phyloP scores from a whole-genome alignment of 192 early-diverging fungal species.

The Dispira parvispora region DNA sequence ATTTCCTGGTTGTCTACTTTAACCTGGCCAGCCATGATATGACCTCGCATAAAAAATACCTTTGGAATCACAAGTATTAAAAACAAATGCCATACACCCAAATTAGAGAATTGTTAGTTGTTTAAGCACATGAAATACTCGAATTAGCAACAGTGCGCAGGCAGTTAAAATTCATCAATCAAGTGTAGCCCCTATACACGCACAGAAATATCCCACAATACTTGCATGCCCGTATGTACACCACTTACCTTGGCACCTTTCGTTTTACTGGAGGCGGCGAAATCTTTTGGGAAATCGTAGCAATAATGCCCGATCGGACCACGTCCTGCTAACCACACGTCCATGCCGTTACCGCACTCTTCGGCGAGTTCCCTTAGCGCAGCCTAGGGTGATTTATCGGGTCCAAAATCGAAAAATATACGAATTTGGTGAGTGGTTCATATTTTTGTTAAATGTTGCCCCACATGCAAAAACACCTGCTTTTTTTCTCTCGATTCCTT shows the following conservation, averaged over 20 bases:
- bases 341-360: slow-evolving; percentile 49
- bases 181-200: slow-evolving; percentile 2
- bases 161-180: not conserved
- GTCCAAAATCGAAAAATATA: not conserved
- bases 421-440: not conserved
- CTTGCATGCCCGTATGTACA: not conserved
- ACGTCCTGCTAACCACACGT: slow-evolving; percentile 57
- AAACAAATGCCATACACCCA: not conserved
- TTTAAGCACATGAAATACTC: not conserved
- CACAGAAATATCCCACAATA: slow-evolving; percentile 19
- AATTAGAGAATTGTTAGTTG: not conserved
- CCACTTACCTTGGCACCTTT: slow-evolving; percentile 16
- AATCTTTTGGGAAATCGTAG: slow-evolving; percentile 20
- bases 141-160: not conserved
- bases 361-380: slow-evolving; percentile 42
- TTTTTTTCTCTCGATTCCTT: not conserved
- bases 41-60: slow-evolving; percentile 65
- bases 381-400: slow-evolving; percentile 22
- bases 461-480: not conserved
- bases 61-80: slow-evolving; percentile 16
- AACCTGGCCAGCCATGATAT: slow-evolving; percentile 51
- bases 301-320: slow-evolving; percentile 49
- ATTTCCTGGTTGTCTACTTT: slow-evolving; percentile 36
- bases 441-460: not conserved
- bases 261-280: slow-evolving; percentile 5